Base-by-base conservation (phyloP, 2,329 filamentous ascomycete species). In the Ophiostoma novo-ulmi region DNA sequence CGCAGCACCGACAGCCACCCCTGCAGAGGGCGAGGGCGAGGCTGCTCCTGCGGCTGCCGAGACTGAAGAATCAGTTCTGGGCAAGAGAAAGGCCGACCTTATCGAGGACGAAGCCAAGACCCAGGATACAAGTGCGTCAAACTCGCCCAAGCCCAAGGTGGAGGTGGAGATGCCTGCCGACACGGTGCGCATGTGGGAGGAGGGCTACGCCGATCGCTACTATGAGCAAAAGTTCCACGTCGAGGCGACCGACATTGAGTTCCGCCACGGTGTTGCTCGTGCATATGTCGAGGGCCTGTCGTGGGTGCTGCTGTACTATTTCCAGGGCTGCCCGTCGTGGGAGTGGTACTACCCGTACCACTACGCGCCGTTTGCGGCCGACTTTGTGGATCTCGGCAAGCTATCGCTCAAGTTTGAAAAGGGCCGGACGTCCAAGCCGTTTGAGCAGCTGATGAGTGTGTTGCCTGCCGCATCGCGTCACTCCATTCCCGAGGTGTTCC, bases 271-370 rank as follows among this genome's bases (percentile, higher is more conserved):
- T 77, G 96, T 99, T 71, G 95, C 91, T 48, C 87, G 88, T 70
- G 88, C 92, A n/a, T 99, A 99, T 78, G 93, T 94, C 14, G 93
- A 98, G 82, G 95, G 95, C 48, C 85, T 99, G 11, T 91, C 91
- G 31, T 99, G 96, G 95, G 95, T 99, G 55, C 83, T 99, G 68
- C 84, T 94, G 48, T 99, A 99, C 80, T 99, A 99, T 79, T 97
- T 97, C 80, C 95, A 99, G 80, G 95, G 95, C 36, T 99, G 95
- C 76, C 93, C 95, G 31, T 97, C 93, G 0, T 99, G 96, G 95
- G 96, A 94, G 69, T 99, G 95, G 95, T 99, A 95, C 79, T 99
- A 97, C 77, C 95, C 95, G 0, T 97, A 98, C 77, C 95, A 99
- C 78, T 99, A 99, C 78, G 96, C 95, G 1, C 95, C 96, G 3